These are phyloP conservation scores for Toxicodendron radicans DNA, from an alignment of 345 rosid genomes.

Conservation along the genomic window DNA sequence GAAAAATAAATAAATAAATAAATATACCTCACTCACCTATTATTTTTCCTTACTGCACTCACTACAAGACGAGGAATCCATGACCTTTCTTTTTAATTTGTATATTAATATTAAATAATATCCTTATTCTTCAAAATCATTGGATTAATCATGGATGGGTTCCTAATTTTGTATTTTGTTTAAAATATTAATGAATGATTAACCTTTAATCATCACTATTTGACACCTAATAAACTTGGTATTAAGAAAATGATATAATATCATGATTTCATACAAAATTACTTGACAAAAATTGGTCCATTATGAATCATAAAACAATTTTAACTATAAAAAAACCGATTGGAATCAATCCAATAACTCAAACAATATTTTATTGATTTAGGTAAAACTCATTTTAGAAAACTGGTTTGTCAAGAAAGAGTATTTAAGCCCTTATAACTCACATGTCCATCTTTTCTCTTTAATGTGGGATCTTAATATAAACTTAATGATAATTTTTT, in stretches of 20 bases:
- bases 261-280: not conserved
- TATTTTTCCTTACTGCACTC: not conserved
- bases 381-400: too few species aligned
- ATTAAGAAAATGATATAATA: not conserved
- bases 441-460: too few species aligned
- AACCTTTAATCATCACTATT: not conserved
- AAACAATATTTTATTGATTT: too few species aligned
- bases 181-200: not conserved
- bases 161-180: not conserved
- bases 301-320: too few species aligned
- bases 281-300: too few species aligned
- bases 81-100: not conserved
- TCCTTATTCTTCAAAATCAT: not conserved
- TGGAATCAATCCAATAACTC: too few species aligned
- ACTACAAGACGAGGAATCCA: not conserved
- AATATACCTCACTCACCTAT: not conserved
- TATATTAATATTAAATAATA: not conserved
- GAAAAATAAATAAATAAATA: not conserved
- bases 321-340: too few species aligned
- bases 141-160: not conserved
- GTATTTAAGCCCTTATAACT: too few species aligned
- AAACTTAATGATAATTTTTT: too few species aligned
- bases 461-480: too few species aligned
- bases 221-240: too few species aligned
- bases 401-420: too few species aligned